phyloP scores from a whole-genome alignment of 129 eudicot species.

The Arctium lappa region DNA sequence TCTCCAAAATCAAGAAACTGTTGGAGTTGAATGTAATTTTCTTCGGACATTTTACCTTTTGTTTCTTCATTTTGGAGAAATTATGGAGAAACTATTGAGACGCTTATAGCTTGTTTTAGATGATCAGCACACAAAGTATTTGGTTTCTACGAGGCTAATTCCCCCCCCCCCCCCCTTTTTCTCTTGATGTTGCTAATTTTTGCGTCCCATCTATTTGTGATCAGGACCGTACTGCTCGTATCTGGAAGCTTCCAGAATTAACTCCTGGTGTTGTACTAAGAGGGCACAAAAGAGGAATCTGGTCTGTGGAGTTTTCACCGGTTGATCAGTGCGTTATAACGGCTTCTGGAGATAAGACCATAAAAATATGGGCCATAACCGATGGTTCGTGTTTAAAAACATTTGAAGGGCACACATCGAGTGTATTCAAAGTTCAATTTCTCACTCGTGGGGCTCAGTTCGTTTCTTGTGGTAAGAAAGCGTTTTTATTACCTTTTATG shows the following conservation, averaged over 20 bases:
- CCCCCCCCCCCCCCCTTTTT: too few species aligned
- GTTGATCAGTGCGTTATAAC: conserved; percentile 94
- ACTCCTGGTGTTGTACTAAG: conserved; percentile 59
- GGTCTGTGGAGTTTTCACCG: conserved; percentile 97
- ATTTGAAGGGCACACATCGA: conserved; percentile 95
- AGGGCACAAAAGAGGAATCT: conserved; percentile 96
- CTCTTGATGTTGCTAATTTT: neutral
- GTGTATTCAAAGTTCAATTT: conserved; percentile 80
- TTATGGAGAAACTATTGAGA: too few species aligned
- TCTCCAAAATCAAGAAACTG: too few species aligned
- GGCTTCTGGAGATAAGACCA: conserved; percentile 89
- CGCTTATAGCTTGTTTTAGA: too few species aligned
- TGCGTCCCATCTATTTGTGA: neutral
- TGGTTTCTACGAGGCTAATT: neutral
- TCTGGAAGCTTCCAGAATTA: conserved; percentile 86
- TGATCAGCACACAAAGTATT: too few species aligned
- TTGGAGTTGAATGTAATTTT: too few species aligned
- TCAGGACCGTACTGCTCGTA: conserved; percentile 89
- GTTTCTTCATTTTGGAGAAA: neutral
- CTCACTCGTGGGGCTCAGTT: conserved; percentile 87
- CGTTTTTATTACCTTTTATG: neutral
- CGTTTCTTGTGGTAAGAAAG: conserved; percentile 73
- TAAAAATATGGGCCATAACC: conserved; percentile 85
- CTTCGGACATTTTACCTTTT: too few species aligned
- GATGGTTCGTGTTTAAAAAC: conserved; percentile 93